Evolutionary conservation across 345 rosid species (phyloP).

Genomic region (Punica granatum): DNA sequence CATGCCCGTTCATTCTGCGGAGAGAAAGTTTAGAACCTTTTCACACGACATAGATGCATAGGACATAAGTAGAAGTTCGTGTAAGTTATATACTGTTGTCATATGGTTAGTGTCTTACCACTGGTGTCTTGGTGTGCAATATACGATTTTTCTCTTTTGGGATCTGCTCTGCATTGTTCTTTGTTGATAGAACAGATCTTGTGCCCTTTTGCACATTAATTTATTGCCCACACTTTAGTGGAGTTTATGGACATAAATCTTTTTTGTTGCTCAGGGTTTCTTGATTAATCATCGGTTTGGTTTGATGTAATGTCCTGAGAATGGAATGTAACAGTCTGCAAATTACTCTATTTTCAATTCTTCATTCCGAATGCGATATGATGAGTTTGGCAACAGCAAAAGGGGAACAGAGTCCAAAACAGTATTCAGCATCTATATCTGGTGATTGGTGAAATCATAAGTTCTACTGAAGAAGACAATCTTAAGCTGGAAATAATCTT

Average conservation of each 20-base stretch:
- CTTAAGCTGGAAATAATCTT: too few relatives aligned
- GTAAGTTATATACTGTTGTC: neutral
- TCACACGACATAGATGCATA: neutral
- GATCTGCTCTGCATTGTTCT: neutral
- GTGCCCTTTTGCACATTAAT: constrained; percentile 4
- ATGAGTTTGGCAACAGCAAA: neutral
- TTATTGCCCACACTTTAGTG: neutral
- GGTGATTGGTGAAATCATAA: too few relatives aligned
- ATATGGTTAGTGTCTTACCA: neutral
- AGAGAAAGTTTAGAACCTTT: neutral
- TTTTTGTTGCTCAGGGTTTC: neutral
- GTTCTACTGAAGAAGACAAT: too few relatives aligned
- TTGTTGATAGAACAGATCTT: neutral
- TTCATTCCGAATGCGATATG: neutral
- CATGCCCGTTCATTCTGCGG: neutral
- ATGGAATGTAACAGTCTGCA: neutral
- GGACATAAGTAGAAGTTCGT: neutral
- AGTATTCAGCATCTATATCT: too few relatives aligned
- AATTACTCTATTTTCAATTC: neutral
- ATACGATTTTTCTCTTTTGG: neutral
- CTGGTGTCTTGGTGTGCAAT: neutral
- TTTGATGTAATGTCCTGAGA: neutral
- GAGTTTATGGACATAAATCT: neutral
- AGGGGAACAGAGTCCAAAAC: too few relatives aligned
- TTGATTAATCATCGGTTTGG: neutral